Conservation (phyloP, 768 basidiomycete species). For the Suillus occidentalis region DNA sequence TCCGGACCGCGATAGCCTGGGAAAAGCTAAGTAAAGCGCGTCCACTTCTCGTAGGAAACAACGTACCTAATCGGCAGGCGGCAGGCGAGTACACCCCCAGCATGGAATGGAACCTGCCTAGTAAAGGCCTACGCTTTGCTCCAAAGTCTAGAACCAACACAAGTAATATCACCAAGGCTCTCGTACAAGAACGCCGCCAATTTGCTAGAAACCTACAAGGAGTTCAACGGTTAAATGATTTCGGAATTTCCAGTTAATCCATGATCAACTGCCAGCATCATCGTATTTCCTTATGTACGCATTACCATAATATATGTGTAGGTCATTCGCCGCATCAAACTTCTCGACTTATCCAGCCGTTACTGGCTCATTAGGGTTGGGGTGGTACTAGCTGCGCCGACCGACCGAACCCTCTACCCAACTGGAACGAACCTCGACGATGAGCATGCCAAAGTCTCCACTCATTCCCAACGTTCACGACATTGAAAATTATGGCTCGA, state of each 20-base stretch:
- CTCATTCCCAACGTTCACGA: neutral
- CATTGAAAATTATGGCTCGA: constrained; percentile 2
- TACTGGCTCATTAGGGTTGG: neutral
- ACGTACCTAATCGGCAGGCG: too few species aligned
- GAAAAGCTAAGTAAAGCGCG: too few species aligned
- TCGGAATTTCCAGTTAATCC: neutral
- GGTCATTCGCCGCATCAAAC: neutral
- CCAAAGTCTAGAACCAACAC: neutral
- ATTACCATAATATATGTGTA: neutral
- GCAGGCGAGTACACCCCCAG: too few species aligned
- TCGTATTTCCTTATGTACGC: neutral
- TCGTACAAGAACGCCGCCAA: neutral
- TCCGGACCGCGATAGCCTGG: too few species aligned
- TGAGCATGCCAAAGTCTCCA: neutral
- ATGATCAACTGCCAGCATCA: neutral
- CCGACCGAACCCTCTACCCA: neutral
- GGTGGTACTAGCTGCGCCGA: neutral
- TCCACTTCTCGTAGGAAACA: too few species aligned
- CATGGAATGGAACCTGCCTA: neutral
- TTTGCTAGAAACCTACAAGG: neutral
- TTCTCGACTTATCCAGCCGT: neutral
- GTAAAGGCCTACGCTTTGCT: neutral
- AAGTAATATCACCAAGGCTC: neutral
- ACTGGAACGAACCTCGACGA: neutral
- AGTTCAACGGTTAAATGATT: neutral